Conservation (phyloP, 2,329 filamentous ascomycete genomes). For the Xylogone sp. region DNA sequence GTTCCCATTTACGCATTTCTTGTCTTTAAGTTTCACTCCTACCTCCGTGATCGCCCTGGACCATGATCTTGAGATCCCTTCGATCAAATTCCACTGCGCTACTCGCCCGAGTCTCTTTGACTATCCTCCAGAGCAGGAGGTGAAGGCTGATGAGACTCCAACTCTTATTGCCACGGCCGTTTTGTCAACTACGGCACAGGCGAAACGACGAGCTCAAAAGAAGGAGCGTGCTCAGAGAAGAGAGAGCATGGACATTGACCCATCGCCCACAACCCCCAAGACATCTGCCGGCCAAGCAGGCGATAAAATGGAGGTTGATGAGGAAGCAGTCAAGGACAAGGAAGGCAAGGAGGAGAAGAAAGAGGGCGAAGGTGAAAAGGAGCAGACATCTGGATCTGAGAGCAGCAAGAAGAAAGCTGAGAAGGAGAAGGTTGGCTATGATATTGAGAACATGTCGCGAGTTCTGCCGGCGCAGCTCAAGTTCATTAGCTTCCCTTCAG, state of each 20-base stretch:
- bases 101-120: conserved; percentile 94
- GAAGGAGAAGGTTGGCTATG: conserved; percentile 95
- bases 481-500: conserved; percentile 88
- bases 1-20: conserved; percentile 98
- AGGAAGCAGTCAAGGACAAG: conserved; percentile 47
- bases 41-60: conserved; percentile 95
- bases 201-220: conserved; percentile 89
- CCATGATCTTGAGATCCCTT: conserved; percentile 86
- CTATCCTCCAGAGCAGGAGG: conserved; percentile 94
- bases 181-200: conserved; percentile 92
- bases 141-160: conserved; percentile 89
- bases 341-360: conserved; percentile 54
- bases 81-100: conserved; percentile 94
- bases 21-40: conserved; percentile 93
- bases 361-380: conserved; percentile 55
- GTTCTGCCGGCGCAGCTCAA: conserved; percentile 91
- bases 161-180: conserved; percentile 94
- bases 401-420: conserved; percentile 84
- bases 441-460: conserved; percentile 94
- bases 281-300: conserved; percentile 41
- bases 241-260: conserved; percentile 95
- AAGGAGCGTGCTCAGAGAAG: conserved; percentile 86
- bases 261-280: conserved; percentile 71
- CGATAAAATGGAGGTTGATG: conserved; percentile 82
- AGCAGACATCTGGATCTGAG: conserved; percentile 43